Percentiles rank a stretch among this genome's conserved stretches.
Evolutionary conservation across 805 yeast genomes (phyloP).

Genomic region (Lachancea meyersii): DNA sequence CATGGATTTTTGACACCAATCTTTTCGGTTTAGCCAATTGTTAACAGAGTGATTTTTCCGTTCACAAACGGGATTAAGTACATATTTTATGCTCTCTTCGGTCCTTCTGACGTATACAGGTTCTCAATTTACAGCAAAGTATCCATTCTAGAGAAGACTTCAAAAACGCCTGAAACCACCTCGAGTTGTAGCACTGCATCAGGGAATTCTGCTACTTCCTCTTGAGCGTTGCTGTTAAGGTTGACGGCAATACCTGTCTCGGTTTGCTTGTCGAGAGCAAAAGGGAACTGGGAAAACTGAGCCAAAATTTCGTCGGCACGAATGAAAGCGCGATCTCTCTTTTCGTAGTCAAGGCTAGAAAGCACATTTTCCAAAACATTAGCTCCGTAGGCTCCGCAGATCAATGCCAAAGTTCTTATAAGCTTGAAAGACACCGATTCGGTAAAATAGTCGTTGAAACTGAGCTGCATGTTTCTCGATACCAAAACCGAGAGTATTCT

Average conservation of each 20-base stretch:
- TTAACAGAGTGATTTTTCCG: neutral
- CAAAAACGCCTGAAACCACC: conserved; percentile 85
- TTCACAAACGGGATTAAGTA: neutral
- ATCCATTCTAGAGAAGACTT: conserved; percentile 89
- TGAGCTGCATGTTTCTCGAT: conserved; percentile 58
- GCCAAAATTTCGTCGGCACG: conserved; percentile 88
- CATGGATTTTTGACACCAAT: conserved; percentile 15
- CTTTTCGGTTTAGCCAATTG: neutral
- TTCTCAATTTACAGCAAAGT: conserved; percentile 51
- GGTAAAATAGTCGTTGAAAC: conserved; percentile 61
- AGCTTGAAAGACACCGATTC: conserved; percentile 58
- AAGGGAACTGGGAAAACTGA: conserved; percentile 83
- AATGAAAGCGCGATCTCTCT: conserved; percentile 84
- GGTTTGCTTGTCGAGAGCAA: conserved; percentile 47
- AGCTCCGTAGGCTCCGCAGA: conserved; percentile 90
- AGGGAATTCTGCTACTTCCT: conserved; percentile 40
- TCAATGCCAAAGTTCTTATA: conserved; percentile 74
- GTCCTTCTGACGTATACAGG: neutral
- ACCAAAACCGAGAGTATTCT: conserved; percentile 67
- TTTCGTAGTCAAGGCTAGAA: conserved; percentile 69
- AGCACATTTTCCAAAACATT: conserved; percentile 90
- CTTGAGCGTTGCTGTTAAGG: conserved; percentile 41
- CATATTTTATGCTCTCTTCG: conserved; percentile 2
- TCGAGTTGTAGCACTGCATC: conserved; percentile 65
- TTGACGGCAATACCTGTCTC: conserved; percentile 69